phyloP scores from a whole-genome alignment of 495 filamentous ascomycete genomes.

The Cercophora sp. region DNA sequence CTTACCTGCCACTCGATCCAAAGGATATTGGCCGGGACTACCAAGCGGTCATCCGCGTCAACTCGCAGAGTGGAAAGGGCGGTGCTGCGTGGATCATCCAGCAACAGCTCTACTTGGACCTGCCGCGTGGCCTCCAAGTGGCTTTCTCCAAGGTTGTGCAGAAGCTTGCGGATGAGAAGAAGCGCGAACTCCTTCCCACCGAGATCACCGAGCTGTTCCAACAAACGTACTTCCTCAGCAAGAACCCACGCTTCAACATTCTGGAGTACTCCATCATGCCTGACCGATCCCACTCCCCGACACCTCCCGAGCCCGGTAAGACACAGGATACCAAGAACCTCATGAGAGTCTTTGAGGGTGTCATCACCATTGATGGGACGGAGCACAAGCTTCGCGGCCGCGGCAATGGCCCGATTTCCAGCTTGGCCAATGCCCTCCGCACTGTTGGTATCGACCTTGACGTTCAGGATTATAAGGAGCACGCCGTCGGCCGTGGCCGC shows the following conservation, averaged over 20 bases:
- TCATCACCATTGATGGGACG: slow-evolving; percentile 75
- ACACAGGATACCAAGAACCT: slow-evolving; percentile 71
- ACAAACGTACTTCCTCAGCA: slow-evolving; percentile 75
- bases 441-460: slow-evolving; percentile 85
- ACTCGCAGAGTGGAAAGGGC: slow-evolving; percentile 93
- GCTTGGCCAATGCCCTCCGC: slow-evolving; percentile 75
- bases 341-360: slow-evolving; percentile 79
- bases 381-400: slow-evolving; percentile 76
- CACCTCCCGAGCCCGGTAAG: slow-evolving; percentile 63
- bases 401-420: slow-evolving; percentile 88
- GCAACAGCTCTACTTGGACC: slow-evolving; percentile 80
- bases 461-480: slow-evolving; percentile 93
- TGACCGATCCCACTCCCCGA: slow-evolving; percentile 76
- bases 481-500: slow-evolving; percentile 75
- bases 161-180: slow-evolving; percentile 65
- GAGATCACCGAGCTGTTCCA: slow-evolving; percentile 89
- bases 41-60: slow-evolving; percentile 96
- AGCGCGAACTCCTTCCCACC: slow-evolving; percentile 72
- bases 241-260: slow-evolving; percentile 77
- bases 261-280: slow-evolving; percentile 89
- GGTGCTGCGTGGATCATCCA: slow-evolving; percentile 94
- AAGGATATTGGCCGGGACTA: slow-evolving; percentile 93
- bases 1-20: slow-evolving; percentile 91
- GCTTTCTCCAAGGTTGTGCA: slow-evolving; percentile 90
- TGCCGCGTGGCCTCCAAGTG: slow-evolving; percentile 88